Evolutionary conservation across 2,329 filamentous ascomycete genomes (phyloP).

Genomic region (Fusarium subtropicale): DNA sequence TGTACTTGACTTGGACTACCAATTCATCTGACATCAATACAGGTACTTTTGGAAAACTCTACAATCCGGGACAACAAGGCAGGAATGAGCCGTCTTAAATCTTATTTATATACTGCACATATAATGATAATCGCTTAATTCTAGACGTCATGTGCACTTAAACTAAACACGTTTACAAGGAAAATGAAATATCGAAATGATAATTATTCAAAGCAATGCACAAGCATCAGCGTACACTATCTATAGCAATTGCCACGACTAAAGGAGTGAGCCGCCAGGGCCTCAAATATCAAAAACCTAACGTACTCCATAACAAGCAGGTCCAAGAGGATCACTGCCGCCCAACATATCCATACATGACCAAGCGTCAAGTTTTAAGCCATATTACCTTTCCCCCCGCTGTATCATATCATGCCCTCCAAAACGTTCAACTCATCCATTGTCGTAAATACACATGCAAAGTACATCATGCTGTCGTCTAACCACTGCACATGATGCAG

Average conservation of each 20-base stretch:
- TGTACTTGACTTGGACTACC: not conserved
- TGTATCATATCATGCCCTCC: slow-evolving; percentile 39
- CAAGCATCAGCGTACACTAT: slow-evolving; percentile 34
- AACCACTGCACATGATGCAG: slow-evolving; percentile 98
- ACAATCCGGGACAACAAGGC: not conserved
- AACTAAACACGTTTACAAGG: not conserved
- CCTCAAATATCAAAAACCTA: slow-evolving; percentile 21
- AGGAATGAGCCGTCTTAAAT: not conserved
- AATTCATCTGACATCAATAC: not conserved
- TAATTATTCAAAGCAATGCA: slow-evolving; percentile 19
- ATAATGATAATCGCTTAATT: not conserved
- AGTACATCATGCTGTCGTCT: slow-evolving; percentile 46
- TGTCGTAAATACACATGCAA: slow-evolving; percentile 47
- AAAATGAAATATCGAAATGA: not conserved
- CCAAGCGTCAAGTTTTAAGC: slow-evolving; percentile 33
- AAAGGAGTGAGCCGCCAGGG: slow-evolving; percentile 14
- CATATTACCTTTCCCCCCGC: slow-evolving; percentile 41
- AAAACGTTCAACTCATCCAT: slow-evolving; percentile 49
- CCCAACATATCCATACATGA: slow-evolving; percentile 32
- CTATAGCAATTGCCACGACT: slow-evolving; percentile 31
- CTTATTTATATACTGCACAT: not conserved
- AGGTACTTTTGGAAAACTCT: not conserved
- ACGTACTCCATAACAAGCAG: slow-evolving; percentile 39
- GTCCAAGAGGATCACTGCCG: slow-evolving; percentile 26
- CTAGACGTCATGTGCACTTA: not conserved